Base-by-base conservation (phyloP, 1,139 yeast species). In the Pneumocystis canis region DNA sequence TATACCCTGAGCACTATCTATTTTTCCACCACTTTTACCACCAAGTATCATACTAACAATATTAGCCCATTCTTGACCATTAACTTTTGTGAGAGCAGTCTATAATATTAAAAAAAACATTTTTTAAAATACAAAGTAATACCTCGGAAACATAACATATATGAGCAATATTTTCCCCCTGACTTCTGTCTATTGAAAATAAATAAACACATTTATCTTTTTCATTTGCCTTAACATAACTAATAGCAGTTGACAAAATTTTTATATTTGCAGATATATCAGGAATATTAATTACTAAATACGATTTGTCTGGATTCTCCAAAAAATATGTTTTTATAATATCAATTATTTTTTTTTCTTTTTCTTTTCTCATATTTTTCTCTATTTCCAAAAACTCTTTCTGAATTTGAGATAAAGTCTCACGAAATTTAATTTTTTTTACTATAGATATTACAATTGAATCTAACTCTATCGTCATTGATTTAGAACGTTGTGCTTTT, bases 1-100 rank as follows among this genome's bases (percentile, higher is more conserved):
- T 47, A 25, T 86, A 74, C 99, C 99, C 78, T 92, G 98, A 68
- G 89, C 89, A 65, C 90, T 84, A 69, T 89, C 88, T 66, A 97
- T 97, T 76, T 89, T 92, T 74, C 99, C 99, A 76, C 99, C 99
- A 65, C 96, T 95, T 74, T 87, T 88, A 75, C 99, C 99, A 68
- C 98, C 99, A 70, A 94, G 83, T 70, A 80, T 79, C 63, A 78
- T 76, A 60, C 90, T 78, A 59, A 87, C 97, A 64, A 80, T 77
- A 63, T 79, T 77, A 53, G 95, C 95, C 69, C 89, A 80, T 39
- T 82, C 89, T 66, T 82, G 77, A 54, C 96, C 96, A 69, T 84
- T 80, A 58, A 89, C 77, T 63, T 92, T 92, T 74, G 85, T 82
- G 25, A 25, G 54, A 47, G 31, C 54, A 47, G 54, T 25, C 54